Percentiles rank a stretch among this genome's conserved stretches.
These are phyloP conservation scores for Colletotrichum scovillei DNA, from an alignment of 2,329 filamentous ascomycete species.

Conservation along the genomic window DNA sequence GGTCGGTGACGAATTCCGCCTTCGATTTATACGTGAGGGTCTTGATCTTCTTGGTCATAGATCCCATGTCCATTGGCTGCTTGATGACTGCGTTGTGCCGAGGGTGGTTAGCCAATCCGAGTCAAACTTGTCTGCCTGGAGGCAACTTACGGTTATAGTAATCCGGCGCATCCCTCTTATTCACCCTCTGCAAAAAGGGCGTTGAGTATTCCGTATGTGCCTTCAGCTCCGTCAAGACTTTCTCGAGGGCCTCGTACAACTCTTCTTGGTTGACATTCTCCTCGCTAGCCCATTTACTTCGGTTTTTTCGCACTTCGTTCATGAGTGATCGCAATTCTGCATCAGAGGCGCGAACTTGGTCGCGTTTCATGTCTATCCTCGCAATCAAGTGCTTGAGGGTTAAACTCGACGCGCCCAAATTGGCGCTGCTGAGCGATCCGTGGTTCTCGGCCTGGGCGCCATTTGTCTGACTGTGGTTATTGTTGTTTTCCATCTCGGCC, in stretches of 20 bases:
- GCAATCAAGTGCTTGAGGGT: constrained; percentile 98
- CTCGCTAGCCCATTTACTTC: constrained; percentile 98
- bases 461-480: constrained; percentile 60
- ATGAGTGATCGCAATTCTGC: constrained; percentile 91
- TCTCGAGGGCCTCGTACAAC: constrained; percentile 95
- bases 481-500: constrained; percentile 86
- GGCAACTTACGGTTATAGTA: constrained; percentile 84
- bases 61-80: constrained; percentile 96
- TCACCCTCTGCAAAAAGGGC: constrained; percentile 94
- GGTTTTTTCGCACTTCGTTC: constrained; percentile 97
- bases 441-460: constrained; percentile 73
- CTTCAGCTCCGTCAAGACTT: constrained; percentile 96
- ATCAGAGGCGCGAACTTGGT: constrained; percentile 91
- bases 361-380: constrained; percentile 91
- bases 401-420: constrained; percentile 93
- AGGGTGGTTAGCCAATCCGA: constrained; percentile 38
- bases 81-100: constrained; percentile 77
- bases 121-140: constrained; percentile 14
- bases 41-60: constrained; percentile 98
- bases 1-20: constrained; percentile 91
- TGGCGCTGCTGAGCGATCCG: constrained; percentile 91
- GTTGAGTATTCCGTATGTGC: constrained; percentile 97
- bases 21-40: constrained; percentile 85
- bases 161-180: constrained; percentile 96
- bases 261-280: constrained; percentile 98